These are phyloP conservation scores for Nakaseomyces delphensis DNA, from an alignment of 1,139 yeast species.

Conservation along the genomic window DNA sequence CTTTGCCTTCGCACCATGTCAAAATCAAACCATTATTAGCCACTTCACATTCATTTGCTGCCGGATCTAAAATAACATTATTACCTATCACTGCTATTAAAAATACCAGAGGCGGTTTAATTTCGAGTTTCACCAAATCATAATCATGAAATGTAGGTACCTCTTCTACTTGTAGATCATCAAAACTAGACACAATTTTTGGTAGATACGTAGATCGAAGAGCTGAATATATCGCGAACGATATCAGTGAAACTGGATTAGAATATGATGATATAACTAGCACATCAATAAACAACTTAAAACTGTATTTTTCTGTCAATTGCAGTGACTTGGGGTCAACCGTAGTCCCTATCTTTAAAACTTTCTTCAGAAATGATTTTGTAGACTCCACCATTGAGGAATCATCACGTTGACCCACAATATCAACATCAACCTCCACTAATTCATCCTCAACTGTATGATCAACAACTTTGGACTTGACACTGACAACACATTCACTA, in stretches of 20 bases:
- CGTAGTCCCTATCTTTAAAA: conserved; percentile 26
- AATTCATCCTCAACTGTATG: conserved; percentile 37
- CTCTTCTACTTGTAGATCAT: conserved; percentile 54
- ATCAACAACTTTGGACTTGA: conserved; percentile 76
- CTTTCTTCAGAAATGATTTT: conserved; percentile 40
- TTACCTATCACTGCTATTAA: conserved; percentile 67
- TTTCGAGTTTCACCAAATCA: conserved; percentile 55
- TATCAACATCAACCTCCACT: conserved; percentile 69
- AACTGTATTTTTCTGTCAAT: conserved; percentile 66
- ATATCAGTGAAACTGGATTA: conserved; percentile 69
- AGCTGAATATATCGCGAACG: conserved; percentile 74
- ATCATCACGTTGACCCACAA: conserved; percentile 63
- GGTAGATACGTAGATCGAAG: conserved; percentile 73
- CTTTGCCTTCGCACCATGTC: conserved; percentile 57
- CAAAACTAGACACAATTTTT: conserved; percentile 53
- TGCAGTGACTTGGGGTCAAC: conserved; percentile 40
- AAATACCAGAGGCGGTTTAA: conserved; percentile 65
- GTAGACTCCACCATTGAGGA: conserved; percentile 53
- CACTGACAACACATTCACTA: conserved; percentile 83
- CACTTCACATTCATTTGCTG: conserved; percentile 76
- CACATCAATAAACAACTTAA: conserved; percentile 69
- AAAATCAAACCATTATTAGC: conserved; percentile 72
- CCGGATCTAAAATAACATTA: conserved; percentile 67
- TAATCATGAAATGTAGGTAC: conserved; percentile 86
- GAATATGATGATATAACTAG: conserved; percentile 59